Base-by-base conservation (phyloP, 306 rosid species). In the Lathyrus sativus region DNA sequence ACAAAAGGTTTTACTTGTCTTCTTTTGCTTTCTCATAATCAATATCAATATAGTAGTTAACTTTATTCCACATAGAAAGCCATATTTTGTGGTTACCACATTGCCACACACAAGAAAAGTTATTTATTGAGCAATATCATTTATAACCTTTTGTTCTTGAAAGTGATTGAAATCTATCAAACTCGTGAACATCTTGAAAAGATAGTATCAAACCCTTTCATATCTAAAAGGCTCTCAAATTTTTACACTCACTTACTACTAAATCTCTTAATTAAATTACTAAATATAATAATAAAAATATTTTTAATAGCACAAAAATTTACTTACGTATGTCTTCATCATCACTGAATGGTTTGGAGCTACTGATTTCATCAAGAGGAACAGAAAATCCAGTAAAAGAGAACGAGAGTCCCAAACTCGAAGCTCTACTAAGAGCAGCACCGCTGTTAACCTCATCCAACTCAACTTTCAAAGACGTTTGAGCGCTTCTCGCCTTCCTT, bases 351-450 rank as follows among this genome's bases (percentile, higher is more conserved):
- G 87, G 92, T 74, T 84, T 93, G 28, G 88, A 79, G 73, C 87
- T 90, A 2, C 83, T 73, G 48, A 76, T 77, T 35, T 93, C 97
- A 42, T 93, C 99, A 0, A 89, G 84, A 46, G 96, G 96, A 10
- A 90, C 13, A 15, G 95, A 76, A 85, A 93, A 93, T 60, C 99
- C 99, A 24, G 89, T 93, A 82, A 93, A 93, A 65, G 97, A 88
- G 83, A 93, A 90, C 0, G 99, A 90, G 64, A 93, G 82, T 11
- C 97, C 99, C 80, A 90, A 81, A 84, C 97, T 93, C 4, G 97
- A 90, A 39, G 97, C 99, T 70, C 99, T 76, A 76, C 99, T 93
- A 4, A 93, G 85, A n/a, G 95, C 96, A 5, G 90, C 97, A 12
- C 99, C 96, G 17, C 85, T 88, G 41, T 78, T 78, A 6, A 88